Base-by-base conservation (phyloP, 106 monocot species). In the Amphibolis antarctica region DNA sequence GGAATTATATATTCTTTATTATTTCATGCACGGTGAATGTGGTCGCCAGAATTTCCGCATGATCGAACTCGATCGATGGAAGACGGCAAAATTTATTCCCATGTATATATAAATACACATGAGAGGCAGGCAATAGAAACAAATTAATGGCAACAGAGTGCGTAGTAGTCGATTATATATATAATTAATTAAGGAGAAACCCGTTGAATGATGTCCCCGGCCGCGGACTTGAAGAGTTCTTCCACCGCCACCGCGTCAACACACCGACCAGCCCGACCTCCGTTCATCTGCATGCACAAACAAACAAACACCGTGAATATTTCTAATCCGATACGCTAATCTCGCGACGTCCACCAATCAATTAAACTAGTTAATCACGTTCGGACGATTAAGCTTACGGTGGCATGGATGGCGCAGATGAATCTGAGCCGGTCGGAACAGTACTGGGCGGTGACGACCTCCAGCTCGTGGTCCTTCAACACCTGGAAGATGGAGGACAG, bases 401-500 rank as follows among this genome's bases (percentile, higher is more conserved):
- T 85, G 65, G 76, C 78, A 74, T 78, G 80, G 61, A 90, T 76
- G 74, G 83, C 71, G 53, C 60, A 71, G 71, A 86, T 78, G 71
- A 46, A 59, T 19, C 70, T 75, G 65, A 64, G 68, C n/a, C 23
- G 56, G 44, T 90, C 76, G 1, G 83, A 80, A 13, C 66, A 78
- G 11, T 85, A 45, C 7, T 67, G 64, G 13, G 75, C 78, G 3
- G 80, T 74, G 26, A 85, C 43, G 44, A 85, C 70, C 53, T 85
- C 80, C 9, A 85, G 58, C 45, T 63, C 74, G 27, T 90, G 76
- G 71, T 81, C 85, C 59, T 85, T 85, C 63, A 90, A 24, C 31
- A 81, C 71, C 42, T 64, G 70, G 18, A 64, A 4, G 18, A 78
- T 63, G 28, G 64, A 30, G 4, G 80, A 42, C 4, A 86, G 24